These are phyloP conservation scores for Pterula multifida DNA, from an alignment of 1,284 basidiomycete species.

Conservation along the genomic window DNA sequence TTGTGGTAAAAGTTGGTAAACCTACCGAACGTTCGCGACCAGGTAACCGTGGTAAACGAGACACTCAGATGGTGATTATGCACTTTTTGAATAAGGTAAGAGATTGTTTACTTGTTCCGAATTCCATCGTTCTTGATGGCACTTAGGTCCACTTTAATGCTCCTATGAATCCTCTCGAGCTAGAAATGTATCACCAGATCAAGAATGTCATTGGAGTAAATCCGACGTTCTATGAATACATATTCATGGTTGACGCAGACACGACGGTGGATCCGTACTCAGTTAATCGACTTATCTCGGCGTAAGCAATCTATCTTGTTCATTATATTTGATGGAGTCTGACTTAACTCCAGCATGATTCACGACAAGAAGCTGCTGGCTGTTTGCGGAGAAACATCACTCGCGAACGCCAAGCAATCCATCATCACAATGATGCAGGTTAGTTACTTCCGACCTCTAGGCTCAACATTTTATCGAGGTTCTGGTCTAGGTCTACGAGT, in stretches of 20 bases:
- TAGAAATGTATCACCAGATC: slow-evolving; percentile 99
- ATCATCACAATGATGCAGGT: slow-evolving; percentile 98
- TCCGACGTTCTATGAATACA: slow-evolving; percentile 95
- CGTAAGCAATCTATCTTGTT: too few relatives aligned
- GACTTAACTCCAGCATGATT: slow-evolving; percentile 48
- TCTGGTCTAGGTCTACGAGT: slow-evolving; percentile 73
- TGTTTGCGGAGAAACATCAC: slow-evolving; percentile 87
- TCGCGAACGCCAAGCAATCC: slow-evolving; percentile 86
- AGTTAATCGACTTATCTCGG: slow-evolving; percentile 83
- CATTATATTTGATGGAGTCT: not conserved
- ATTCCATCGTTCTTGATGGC: slow-evolving; percentile 3
- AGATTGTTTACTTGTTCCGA: slow-evolving; percentile 4
- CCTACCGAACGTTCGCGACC: slow-evolving; percentile 88
- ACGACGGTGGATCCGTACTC: slow-evolving; percentile 83
- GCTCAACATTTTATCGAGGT: slow-evolving; percentile 1
- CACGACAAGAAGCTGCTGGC: slow-evolving; percentile 91
- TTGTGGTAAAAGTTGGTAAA: slow-evolving; percentile 95
- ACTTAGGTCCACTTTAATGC: slow-evolving; percentile 86
- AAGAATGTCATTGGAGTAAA: slow-evolving; percentile 99
- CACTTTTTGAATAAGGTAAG: slow-evolving; percentile 90
- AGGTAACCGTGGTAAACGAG: slow-evolving; percentile 94
- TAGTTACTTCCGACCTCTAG: slow-evolving; percentile 15
- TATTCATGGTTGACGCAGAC: slow-evolving; percentile 97
- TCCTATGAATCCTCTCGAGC: slow-evolving; percentile 92
- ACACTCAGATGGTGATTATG: slow-evolving; percentile 94